Conservation (phyloP, 2,329 filamentous ascomycete species). For the Magnaporthiopsis rhizophila region DNA sequence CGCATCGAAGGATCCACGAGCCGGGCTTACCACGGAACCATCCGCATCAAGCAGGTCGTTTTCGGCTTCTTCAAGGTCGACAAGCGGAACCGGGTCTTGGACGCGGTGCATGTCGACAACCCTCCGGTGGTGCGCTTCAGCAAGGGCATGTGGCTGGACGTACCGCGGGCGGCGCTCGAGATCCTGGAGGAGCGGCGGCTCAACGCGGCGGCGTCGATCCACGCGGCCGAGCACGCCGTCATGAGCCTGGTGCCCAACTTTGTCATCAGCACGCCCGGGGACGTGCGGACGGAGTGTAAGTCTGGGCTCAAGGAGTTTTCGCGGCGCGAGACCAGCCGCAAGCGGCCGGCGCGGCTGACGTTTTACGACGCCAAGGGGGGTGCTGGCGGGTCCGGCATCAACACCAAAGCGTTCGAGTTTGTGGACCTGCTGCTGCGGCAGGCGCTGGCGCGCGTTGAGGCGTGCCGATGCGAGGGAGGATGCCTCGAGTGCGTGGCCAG, state of each 20-base stretch:
- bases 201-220: conserved; percentile 82
- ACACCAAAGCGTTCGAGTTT: conserved; percentile 89
- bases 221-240: conserved; percentile 88
- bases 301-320: conserved; percentile 74
- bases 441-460: conserved; percentile 67
- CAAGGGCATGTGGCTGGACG: conserved; percentile 93
- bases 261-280: conserved; percentile 80
- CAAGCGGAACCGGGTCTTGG: conserved; percentile 72
- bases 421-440: conserved; percentile 69
- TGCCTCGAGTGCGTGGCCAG: conserved; percentile 87
- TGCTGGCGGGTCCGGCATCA: conserved; percentile 73
- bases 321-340: conserved; percentile 53
- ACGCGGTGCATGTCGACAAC: conserved; percentile 89
- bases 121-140: conserved; percentile 77
- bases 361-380: conserved; percentile 96
- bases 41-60: conserved; percentile 80
- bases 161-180: conserved; percentile 70
- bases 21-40: conserved; percentile 75
- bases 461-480: conserved; percentile 64
- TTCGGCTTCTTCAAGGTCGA: conserved; percentile 99
- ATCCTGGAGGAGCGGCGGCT: conserved; percentile 66
- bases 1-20: conserved; percentile 54
- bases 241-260: conserved; percentile 84
- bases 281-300: conserved; percentile 94
- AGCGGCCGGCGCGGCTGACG: conserved; percentile 78